Evolutionary conservation across 768 basidiomycete genomes (phyloP), one percentile per base, ranked within the genome.

Genomic region (Boletus vinaceobasis): DNA sequence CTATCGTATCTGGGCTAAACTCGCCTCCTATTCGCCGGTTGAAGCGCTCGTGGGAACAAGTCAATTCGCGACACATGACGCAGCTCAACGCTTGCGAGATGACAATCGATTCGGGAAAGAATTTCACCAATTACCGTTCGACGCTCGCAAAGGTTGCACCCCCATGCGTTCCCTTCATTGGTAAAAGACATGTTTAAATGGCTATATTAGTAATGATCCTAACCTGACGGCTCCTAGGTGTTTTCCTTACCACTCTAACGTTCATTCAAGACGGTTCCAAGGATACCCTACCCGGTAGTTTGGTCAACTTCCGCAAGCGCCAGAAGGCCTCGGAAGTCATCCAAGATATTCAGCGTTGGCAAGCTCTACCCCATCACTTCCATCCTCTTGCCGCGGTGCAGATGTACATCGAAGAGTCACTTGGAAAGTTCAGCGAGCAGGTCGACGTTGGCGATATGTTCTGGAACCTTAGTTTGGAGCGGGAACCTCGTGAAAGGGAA

Each of bases 251-350:
- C 7, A 92, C 90, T 7, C 77, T 98, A 57, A 95, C 94, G n/a
- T 98, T 98, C 72, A 96, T 97, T 68, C 93, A 97, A 72, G 97
- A 98, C 62, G 97, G 96, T 9, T 93, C 92, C 65, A 87, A 88
- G 48, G 92, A 98, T 74, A 84, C 79, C 61, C 76, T 97, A 10
- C 80, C 80, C 17, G 88, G 84, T 8, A 80, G 82, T 52, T 75
- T 96, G 59, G 86, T 98, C 73, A 98, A 98, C 75, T 98, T 98
- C 75, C 84, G 87, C 66, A 99, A 99, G 72, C 88, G 96, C 17
- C 87, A 92, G 64, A 91, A 91, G 72, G 87, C 93, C 0, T 93
- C 94, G n/a, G 95, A 97, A 67, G 90, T 98, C 62, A 93, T 99
- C 63, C 86, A 87, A 59, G 94, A 98, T 69, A 98, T 99, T 69